Conservation (phyloP, 2,329 filamentous ascomycete species). For the Beauveria pseudobassiana region DNA sequence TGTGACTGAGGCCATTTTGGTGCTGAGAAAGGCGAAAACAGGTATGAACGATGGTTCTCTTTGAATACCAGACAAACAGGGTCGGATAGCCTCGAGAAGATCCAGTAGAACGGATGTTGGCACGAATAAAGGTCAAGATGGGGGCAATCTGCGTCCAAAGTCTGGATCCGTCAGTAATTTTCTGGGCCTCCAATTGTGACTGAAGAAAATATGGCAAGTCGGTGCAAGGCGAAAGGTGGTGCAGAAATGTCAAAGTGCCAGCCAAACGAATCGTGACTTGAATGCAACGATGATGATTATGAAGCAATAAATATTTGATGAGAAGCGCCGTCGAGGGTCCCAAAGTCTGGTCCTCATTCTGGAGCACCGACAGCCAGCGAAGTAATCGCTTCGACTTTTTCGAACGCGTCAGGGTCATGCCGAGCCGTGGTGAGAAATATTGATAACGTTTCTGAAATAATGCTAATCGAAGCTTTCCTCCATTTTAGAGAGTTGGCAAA, state of each 20-base stretch:
- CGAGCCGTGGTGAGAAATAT: slow-evolving; percentile 9
- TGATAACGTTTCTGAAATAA: slow-evolving; percentile 12
- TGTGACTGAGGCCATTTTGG: slow-evolving; percentile 34
- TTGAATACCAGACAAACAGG: slow-evolving; percentile 32
- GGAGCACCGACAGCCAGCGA: slow-evolving; percentile 24
- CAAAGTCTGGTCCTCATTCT: slow-evolving; percentile 32
- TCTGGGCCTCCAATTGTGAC: slow-evolving; percentile 21
- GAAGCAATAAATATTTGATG: slow-evolving; percentile 25
- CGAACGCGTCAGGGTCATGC: slow-evolving; percentile 21
- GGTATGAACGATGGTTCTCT: slow-evolving; percentile 29
- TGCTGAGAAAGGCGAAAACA: slow-evolving; percentile 32
- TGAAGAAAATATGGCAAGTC: slow-evolving; percentile 20
- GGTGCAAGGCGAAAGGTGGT: slow-evolving; percentile 13
- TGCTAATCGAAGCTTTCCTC: slow-evolving; percentile 11
- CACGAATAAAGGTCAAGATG: slow-evolving; percentile 28
- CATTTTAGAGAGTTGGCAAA: slow-evolving; percentile 10
- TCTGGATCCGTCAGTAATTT: slow-evolving; percentile 23
- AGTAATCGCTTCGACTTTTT: slow-evolving; percentile 29
- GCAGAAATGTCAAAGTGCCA: slow-evolving; percentile 21
- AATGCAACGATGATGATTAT: slow-evolving; percentile 23
- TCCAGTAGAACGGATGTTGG: slow-evolving; percentile 16
- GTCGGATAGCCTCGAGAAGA: slow-evolving; percentile 25
- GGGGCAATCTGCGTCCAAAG: slow-evolving; percentile 24
- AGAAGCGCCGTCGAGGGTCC: slow-evolving; percentile 22
- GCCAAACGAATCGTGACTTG: slow-evolving; percentile 22